Evolutionary conservation across 768 basidiomycete species (phyloP), one percentile per base, ranked within the genome.

Genomic region (Boletales sp.): DNA sequence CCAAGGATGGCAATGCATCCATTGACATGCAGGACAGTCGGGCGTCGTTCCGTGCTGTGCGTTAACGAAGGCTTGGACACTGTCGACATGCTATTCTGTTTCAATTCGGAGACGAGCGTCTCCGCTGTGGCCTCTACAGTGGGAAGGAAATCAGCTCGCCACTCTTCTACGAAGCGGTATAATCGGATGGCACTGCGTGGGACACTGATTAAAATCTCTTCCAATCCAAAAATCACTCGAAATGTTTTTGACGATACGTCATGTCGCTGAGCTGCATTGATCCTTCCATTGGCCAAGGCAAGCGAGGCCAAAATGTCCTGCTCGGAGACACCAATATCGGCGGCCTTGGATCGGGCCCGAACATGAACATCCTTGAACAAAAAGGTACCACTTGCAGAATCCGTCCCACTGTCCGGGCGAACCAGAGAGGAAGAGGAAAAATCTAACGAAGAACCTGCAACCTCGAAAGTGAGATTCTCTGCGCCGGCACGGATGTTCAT

Each of bases 121-220:
- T 82, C 79, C 29, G 87, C 61, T 24, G 85, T 82, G 13, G 79
- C 76, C 58, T 91, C 83, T 35, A 91, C 77, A 5, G 77, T 84
- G 15, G 90, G 84, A 29, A 92, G 73, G 58, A 86, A 91, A 57
- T 90, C 86, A 5, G 79, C 79, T 58, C 81, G 74, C 92, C 92
- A 94, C 59, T 90, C 86, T 58, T 90, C 86, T 21, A 86, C 65
- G 59, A 91, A 92, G 34, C 77, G 81, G 64, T 89, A 89, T 5
- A 90, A 72, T 14, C 85, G 81, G 29, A 93, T 74, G 27, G 86
- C 90, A 56, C 90, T 93, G 21, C 90, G 84, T 4, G 90, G 90
- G 19, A 93, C 82, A 47, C 76, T 77, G 39, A 87, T 61, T 27
- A 74, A 71, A 21, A 86, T 58, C 19, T 70, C 71, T 11, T 71